phyloP scores from a whole-genome alignment of 768 basidiomycete genomes.

The Chalciporus piperatus region DNA sequence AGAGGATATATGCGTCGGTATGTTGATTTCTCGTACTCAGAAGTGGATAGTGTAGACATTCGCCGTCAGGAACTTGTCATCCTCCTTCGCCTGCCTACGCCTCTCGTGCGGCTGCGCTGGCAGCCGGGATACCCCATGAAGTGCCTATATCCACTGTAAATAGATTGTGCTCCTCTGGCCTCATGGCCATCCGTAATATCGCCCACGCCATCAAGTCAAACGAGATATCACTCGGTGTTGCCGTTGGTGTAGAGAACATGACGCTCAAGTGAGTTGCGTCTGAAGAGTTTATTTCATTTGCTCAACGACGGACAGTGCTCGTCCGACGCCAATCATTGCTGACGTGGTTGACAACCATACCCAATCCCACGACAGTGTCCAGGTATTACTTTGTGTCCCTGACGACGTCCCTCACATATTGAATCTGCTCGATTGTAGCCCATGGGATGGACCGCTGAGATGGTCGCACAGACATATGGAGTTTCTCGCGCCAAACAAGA shows the following conservation, averaged over 20 bases:
- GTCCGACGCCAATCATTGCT: conserved; percentile 69
- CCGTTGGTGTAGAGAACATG: conserved; percentile 83
- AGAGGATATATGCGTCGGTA: conserved; percentile 84
- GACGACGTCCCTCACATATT: neutral
- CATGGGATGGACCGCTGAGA: conserved; percentile 95
- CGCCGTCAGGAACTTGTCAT: conserved; percentile 68
- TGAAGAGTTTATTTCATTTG: neutral
- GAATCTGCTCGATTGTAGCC: conserved; percentile 44
- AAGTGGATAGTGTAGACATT: neutral
- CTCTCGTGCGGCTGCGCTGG: conserved; percentile 82
- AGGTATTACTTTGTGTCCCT: conserved; percentile 33
- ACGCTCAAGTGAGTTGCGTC: conserved; percentile 55
- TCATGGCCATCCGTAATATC: conserved; percentile 90
- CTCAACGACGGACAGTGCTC: conserved; percentile 44
- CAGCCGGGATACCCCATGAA: conserved; percentile 83
- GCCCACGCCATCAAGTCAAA: conserved; percentile 83
- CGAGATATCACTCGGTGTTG: conserved; percentile 85
- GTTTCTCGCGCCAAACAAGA: conserved; percentile 83
- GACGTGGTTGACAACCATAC: conserved; percentile 55
- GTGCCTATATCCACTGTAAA: conserved; percentile 92
- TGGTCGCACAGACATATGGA: conserved; percentile 80
- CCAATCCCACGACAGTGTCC: conserved; percentile 73
- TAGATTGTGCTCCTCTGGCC: conserved; percentile 88
- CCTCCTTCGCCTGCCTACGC: conserved; percentile 78
- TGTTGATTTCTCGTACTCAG: conserved; percentile 14